Percentiles rank a stretch among this genome's conserved stretches.
Conservation (phyloP, 768 basidiomycete species). For the Megacollybia marginata region DNA sequence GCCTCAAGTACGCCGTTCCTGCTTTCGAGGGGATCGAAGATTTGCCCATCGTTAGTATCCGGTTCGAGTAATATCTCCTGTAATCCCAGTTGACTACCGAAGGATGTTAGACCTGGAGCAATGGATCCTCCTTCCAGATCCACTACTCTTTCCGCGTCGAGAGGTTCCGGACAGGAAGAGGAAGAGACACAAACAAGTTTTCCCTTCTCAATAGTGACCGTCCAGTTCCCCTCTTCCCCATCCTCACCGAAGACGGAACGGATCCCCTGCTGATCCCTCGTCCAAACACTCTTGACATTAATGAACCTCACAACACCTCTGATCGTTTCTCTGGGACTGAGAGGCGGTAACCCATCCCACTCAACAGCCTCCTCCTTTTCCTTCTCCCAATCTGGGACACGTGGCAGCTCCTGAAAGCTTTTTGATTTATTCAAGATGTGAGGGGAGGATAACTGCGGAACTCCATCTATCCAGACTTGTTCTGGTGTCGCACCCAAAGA, state of each 20-base stretch:
- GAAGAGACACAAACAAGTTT: slow-evolving; percentile 1
- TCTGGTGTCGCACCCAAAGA: slow-evolving; percentile 69
- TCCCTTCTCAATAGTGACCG: background rate
- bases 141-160: slow-evolving; percentile 35
- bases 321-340: slow-evolving; percentile 34
- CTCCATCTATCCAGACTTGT: slow-evolving; percentile 83
- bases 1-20: background rate
- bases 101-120: background rate
- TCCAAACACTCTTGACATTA: slow-evolving; percentile 1
- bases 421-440: slow-evolving; percentile 42
- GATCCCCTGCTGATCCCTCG: background rate
- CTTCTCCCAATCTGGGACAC: slow-evolving; percentile 52
- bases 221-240: background rate
- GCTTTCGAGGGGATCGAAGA: background rate
- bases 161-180: slow-evolving; percentile 11
- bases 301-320: slow-evolving; percentile 5
- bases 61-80: background rate
- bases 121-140: background rate
- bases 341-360: slow-evolving; percentile 61
- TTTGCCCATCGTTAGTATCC: background rate
- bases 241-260: background rate
- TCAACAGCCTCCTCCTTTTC: slow-evolving; percentile 47
- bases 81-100: background rate
- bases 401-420: slow-evolving; percentile 43
- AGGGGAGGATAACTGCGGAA: slow-evolving; percentile 53